Percentiles rank a stretch among this genome's conserved stretches.
phyloP scores from a whole-genome alignment of 805 yeast genomes.

The Metschnikowia reukaufii region DNA sequence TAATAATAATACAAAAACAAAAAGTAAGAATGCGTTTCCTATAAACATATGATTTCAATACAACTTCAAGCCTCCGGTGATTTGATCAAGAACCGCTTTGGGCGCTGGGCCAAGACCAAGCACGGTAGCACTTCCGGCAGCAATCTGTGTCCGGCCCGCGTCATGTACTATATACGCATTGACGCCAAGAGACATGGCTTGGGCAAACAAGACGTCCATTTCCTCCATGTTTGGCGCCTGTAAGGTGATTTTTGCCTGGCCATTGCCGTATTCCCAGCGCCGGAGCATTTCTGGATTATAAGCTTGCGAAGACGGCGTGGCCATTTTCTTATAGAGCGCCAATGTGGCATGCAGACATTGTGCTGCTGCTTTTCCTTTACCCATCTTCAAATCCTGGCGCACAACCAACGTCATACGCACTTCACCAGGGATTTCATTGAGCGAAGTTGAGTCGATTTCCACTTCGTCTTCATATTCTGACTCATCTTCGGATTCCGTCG shows the following conservation, averaged over 20 bases:
- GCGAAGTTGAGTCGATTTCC: conserved; percentile 57
- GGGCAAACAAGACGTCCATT: conserved; percentile 74
- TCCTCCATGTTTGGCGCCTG: conserved; percentile 69
- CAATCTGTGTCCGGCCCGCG: conserved; percentile 96
- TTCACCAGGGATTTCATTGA: conserved; percentile 74
- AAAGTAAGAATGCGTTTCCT: no score
- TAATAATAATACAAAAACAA: neutral
- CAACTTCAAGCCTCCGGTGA: conserved; percentile 76
- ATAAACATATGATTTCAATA: conserved; percentile 42
- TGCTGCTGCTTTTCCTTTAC: conserved; percentile 94
- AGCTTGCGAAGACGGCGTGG: conserved; percentile 48
- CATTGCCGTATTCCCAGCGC: conserved; percentile 74
- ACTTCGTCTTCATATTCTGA: conserved; percentile 51
- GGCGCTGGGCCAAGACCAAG: conserved; percentile 99
- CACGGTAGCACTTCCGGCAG: conserved; percentile 95
- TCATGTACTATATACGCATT: conserved; percentile 84
- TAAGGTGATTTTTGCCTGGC: conserved; percentile 92
- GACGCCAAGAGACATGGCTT: conserved; percentile 76
- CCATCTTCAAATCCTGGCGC: conserved; percentile 87
- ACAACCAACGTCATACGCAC: conserved; percentile 85
- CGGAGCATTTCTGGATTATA: conserved; percentile 62
- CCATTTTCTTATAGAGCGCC: conserved; percentile 74
- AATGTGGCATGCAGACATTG: conserved; percentile 98
- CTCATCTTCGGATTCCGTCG: conserved; percentile 7
- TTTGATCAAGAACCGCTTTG: conserved; percentile 68